Evolutionary conservation across 2,329 filamentous ascomycete species (phyloP), one percentile per base, ranked within the genome.

Genomic region (Penicillium fuscoglaucum): DNA sequence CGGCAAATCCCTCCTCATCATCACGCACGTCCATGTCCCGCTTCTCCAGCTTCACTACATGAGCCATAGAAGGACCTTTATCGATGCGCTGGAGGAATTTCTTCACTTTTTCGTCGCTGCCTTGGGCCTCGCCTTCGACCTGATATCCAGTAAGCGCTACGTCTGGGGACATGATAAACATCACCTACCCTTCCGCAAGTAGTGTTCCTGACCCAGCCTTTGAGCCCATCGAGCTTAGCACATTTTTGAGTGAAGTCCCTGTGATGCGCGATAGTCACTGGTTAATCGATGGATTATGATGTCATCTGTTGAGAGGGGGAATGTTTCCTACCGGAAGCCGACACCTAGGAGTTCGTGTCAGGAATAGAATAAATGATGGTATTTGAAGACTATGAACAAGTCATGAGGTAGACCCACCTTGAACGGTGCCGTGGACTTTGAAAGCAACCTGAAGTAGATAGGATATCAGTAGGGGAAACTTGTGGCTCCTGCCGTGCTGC

Each of bases 61-160:
- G 83, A 1, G 93, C 87, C 55, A 85, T 81, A 1, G 81, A 78
- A 0, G 93, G 93, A 0, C 93, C 93, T 52, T 85, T 83, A 68
- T 91, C 83, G 47, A 97, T 78, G 61, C 91, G 87, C 65, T 88
- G 85, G 37, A 96, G 77, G 64, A 97, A 89, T 55, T 86, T 83
- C 52, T 86, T 76, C 28, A 98, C 73, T 2, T 82, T 76, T 0
- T 85, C 82, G 1, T 87, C 81, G 2, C 84, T 80, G 31, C 91
- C 93, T 72, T 98, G 93, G 6, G 88, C 92, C 77, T 97, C 93
- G 28, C 93, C 93, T 70, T 91, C 86, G 47, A 98, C 93, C 91
- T 96, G 64, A 56, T 44, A 43, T 31, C 51, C 3, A 45, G 45
- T 58, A 12, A 43, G 55, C 13, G 19, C 6, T 17, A 37, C 43